Evolutionary conservation across 208 protist genomes (phyloP), one percentile per base, ranked within the genome.

Genomic region (Crithidia thermophila): DNA sequence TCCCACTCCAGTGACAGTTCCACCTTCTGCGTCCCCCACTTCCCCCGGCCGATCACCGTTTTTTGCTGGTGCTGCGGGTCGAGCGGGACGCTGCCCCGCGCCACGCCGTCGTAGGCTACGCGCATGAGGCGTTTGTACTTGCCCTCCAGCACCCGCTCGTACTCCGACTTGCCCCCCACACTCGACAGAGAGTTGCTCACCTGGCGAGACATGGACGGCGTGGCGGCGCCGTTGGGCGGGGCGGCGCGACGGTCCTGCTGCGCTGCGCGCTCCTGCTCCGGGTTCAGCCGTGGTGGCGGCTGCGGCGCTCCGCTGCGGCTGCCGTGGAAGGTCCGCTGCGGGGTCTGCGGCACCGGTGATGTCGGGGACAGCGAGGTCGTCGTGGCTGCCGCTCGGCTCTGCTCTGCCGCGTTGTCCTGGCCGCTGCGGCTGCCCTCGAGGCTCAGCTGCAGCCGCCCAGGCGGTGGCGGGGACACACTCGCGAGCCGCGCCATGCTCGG

Each of bases 1-100:
- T 88, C 77, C 80, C 90, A 95, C 77, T 95, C 86, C 18, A 95
- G 61, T 28, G 82, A 81, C 20, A 95, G 69, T n/a, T 76, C 72
- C 20, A 95, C 82, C 58, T 72, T 79, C 74, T 91, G 86, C 20
- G 57, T 27, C 3, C 77, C 75, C 81, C 85, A 93, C 55, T 84
- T 85, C 28, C 90, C 90, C 25, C 82, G 78, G 11, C 77, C 81
- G 10, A 93, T 72, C 33, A 80, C 67, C 31, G 65, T 51, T 36
- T 79, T 81, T 56, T 90, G 68, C 25, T 80, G 78, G 25, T 84
- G 75, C 40, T 72, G 42, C 31, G 68, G 78, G 51, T 90, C 86
- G n/a, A 95, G 77, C 13, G 83, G 55, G 11, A 95, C 76, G 40
- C 71, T 79, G 34, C 87, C 80, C 5, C 53, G 70, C 6, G 68